Percentiles rank a stretch among this genome's conserved stretches.
These are phyloP conservation scores for Xylariaceae sp. DNA, from an alignment of 2,329 filamentous ascomycete species.

Conservation along the genomic window DNA sequence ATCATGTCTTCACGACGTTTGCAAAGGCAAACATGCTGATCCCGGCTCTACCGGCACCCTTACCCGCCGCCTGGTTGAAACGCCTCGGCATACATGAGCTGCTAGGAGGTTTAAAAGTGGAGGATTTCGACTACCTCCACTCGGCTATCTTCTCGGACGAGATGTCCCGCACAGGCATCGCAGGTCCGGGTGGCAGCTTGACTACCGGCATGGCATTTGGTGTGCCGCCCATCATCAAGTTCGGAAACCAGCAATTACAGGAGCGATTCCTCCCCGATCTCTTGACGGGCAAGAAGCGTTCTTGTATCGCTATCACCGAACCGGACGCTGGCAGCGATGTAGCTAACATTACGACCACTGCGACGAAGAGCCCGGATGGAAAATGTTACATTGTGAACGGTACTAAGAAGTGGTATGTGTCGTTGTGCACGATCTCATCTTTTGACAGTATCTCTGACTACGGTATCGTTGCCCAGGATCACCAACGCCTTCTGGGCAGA, in stretches of 20 bases:
- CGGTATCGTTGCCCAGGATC: constrained; percentile 42
- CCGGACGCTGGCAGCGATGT: constrained; percentile 72
- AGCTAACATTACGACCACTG: constrained; percentile 67
- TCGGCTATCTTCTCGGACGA: constrained; percentile 68
- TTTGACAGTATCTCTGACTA: no score
- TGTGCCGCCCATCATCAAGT: constrained; percentile 67
- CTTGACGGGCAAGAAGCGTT: constrained; percentile 60
- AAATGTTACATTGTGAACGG: constrained; percentile 69
- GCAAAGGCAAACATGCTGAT: constrained; percentile 64
- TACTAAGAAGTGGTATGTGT: constrained; percentile 65
- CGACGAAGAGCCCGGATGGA: constrained; percentile 57
- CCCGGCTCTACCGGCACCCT: constrained; percentile 64
- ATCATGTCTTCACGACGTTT: constrained; percentile 62
- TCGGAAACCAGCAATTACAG: constrained; percentile 58
- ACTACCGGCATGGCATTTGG: constrained; percentile 71
- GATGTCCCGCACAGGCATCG: constrained; percentile 62
- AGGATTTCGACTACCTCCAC: constrained; percentile 72
- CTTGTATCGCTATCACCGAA: constrained; percentile 76
- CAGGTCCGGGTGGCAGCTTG: constrained; percentile 60
- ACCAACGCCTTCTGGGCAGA: constrained; percentile 70
- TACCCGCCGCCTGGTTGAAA: constrained; percentile 66
- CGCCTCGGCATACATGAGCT: constrained; percentile 63
- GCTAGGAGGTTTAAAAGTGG: constrained; percentile 61
- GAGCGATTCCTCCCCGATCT: constrained; percentile 65
- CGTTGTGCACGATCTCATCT: no score